Conservation (phyloP, 352 stramenopile genomes). For the Phytophthora foliorum region DNA sequence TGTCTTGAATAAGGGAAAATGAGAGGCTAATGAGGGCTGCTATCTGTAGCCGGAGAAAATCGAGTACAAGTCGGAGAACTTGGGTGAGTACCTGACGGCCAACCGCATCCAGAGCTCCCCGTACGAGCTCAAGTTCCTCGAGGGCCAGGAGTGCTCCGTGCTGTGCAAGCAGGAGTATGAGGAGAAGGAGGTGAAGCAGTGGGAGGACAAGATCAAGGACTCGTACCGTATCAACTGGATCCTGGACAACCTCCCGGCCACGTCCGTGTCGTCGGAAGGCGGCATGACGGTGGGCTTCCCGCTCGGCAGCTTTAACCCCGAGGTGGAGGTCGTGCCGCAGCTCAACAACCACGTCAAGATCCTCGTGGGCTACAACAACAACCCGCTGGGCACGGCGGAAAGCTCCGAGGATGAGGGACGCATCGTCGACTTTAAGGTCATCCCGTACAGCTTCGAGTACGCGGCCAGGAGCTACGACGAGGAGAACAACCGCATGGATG, state of each 20-base stretch:
- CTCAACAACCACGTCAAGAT: slow-evolving; percentile 99
- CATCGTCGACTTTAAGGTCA: slow-evolving; percentile 99
- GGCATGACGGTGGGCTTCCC: slow-evolving; percentile 86
- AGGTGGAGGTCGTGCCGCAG: slow-evolving; percentile 91
- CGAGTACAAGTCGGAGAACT: slow-evolving; percentile 98
- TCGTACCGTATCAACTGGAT: slow-evolving; percentile 99
- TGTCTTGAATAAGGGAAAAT: neutral
- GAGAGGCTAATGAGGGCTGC: neutral
- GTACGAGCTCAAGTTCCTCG: slow-evolving; percentile 95
- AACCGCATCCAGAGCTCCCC: slow-evolving; percentile 99
- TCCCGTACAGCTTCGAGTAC: slow-evolving; percentile 98
- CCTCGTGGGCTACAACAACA: slow-evolving; percentile 98
- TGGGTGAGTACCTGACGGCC: slow-evolving; percentile 99
- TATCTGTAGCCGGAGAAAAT: slow-evolving; percentile 79
- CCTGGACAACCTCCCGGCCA: slow-evolving; percentile 98
- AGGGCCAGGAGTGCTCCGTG: slow-evolving; percentile 75
- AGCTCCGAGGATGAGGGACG: slow-evolving; percentile 86
- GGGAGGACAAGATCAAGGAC: slow-evolving; percentile 96
- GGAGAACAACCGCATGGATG: slow-evolving; percentile 75
- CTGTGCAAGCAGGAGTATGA: slow-evolving; percentile 91
- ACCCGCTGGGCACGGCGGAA: slow-evolving; percentile 64
- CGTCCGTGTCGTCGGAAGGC: slow-evolving; percentile 73
- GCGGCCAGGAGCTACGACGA: slow-evolving; percentile 73
- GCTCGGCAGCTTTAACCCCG: slow-evolving; percentile 91
- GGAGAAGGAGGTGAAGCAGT: slow-evolving; percentile 92